Percentiles rank a stretch among this genome's conserved stretches.
Evolutionary conservation across 306 rosid species (phyloP).

Genomic region (Rosa multiflora): DNA sequence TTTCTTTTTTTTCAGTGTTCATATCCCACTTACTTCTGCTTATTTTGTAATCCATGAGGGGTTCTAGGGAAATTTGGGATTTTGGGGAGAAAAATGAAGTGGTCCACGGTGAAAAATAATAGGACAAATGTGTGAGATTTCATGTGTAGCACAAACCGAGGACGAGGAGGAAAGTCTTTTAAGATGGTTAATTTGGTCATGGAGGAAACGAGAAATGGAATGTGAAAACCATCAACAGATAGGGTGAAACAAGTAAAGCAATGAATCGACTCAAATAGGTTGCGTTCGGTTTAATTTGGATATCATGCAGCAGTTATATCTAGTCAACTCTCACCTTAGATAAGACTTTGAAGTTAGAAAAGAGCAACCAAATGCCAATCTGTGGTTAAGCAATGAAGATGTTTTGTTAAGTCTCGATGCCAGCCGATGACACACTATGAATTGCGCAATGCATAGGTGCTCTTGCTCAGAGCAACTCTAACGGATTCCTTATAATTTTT

Average conservation of each 20-base stretch:
- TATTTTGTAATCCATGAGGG: not conserved
- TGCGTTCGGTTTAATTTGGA: not conserved
- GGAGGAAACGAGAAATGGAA: not conserved
- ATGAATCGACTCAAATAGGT: not conserved
- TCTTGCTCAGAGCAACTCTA: too few species aligned
- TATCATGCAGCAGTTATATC: too few species aligned
- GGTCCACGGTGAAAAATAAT: slow-evolving; percentile 6
- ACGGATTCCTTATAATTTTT: too few species aligned
- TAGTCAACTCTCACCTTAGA: too few species aligned
- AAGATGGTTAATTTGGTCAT: slow-evolving; percentile 1
- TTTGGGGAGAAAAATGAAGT: slow-evolving; percentile 5
- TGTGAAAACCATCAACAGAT: not conserved
- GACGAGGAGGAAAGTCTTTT: not conserved
- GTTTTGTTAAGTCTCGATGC: too few species aligned
- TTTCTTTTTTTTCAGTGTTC: not conserved
- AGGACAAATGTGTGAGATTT: not conserved
- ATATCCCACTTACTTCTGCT: not conserved
- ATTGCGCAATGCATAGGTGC: too few species aligned
- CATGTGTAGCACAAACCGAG: not conserved
- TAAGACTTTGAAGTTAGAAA: too few species aligned
- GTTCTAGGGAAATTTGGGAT: not conserved
- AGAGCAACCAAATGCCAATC: too few species aligned
- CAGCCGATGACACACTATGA: too few species aligned
- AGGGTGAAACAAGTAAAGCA: not conserved
- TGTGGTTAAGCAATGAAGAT: too few species aligned